Evolutionary conservation across 1,284 basidiomycete genomes (phyloP), one percentile per base, ranked within the genome.

Genomic region (Ustilago xerochloae): DNA sequence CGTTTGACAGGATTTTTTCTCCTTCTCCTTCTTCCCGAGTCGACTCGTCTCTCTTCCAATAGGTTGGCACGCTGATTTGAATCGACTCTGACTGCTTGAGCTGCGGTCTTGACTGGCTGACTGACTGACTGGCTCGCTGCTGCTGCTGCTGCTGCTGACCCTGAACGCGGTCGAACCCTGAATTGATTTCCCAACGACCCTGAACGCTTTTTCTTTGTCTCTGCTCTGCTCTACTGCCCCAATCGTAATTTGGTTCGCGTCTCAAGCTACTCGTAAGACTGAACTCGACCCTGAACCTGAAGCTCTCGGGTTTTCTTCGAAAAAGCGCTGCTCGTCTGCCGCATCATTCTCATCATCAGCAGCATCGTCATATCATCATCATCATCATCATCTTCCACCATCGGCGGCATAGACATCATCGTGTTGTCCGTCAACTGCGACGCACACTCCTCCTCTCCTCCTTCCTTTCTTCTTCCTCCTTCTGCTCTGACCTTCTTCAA

Each of bases 171-270:
- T 38, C 43, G 43, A 46, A 56, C 43, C 43, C 54, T 47, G 54
- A 56, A 33, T 35, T 32, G 18, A 39, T 30, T 53, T 28, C n/a
- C 46, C n/a, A 20, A 45, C 20, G 41, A 53, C 50, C 35, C 50
- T 38, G 50, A 52, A 6, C 5, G n/a, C 36, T 39, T 39, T 39
- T 15, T 39, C 20, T 39, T n/a, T n/a, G n/a, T n/a, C n/a, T n/a
- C n/a, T n/a, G n/a, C n/a, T n/a, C n/a, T n/a, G n/a, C n/a, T n/a
- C n/a, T n/a, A n/a, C n/a, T 7, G 38, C 8, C 18, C 6, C 38
- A 41, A 41, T 24, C 38, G 18, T 41, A 22, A 41, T 41, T 41
- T 41, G 20, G 26, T 10, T 15, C 32, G 9, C 32, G 32, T 24
- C 41, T 43, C 41, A 7, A 24, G 22, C 41, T 24, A 24, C 41